Evolutionary conservation across 2,329 filamentous ascomycete species (phyloP), one percentile per base, ranked within the genome.

Genomic region (Pseudogymnoascus sp.): DNA sequence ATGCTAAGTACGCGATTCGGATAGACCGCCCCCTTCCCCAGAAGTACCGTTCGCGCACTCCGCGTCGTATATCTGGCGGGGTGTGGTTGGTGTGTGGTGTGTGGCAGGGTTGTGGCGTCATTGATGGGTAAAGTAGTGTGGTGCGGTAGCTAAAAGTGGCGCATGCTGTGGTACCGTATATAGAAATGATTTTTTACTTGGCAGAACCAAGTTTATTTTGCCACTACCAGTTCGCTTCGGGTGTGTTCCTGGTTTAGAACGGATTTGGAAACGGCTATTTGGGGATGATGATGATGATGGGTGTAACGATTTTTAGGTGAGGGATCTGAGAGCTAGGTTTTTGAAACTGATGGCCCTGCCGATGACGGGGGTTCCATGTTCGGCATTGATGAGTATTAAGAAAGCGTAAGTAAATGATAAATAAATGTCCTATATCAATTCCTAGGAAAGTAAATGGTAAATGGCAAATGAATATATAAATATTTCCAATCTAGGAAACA

Each of bases 191-290:
- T 28, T 49, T 49, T 28, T 9, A 49, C 43, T 49, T 49, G 43
- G 43, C 43, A 49, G 23, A 49, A 49, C 23, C 43, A n/a, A 16
- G 43, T 49, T 49, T 49, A 49, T 49, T 49, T 49, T 28, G 43
- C 43, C 43, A 49, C 43, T 9, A 25, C 14, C 23, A n/a, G 41
- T 25, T 25, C 43, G 7, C 8, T 31, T 9, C 28, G 2, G 28
- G 8, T 31, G 8, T 28, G 43, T 49, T 49, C 43, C 43, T 49
- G 43, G 4, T 21, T 16, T 31, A n/a, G 12, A 49, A 16, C 43
- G 43, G 7, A 45, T 49, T 7, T 49, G 12, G 21, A 45, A 43
- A 43, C 18, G 21, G 9, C 6, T 28, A 41, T 18, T 16, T 38
- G 38, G 7, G 16, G 40, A 12, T 21, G 4, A 11, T 21, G 4